phyloP scores from a whole-genome alignment of 2,329 filamentous ascomycete genomes.

The Dryadomyces quercus-mongolicae region DNA sequence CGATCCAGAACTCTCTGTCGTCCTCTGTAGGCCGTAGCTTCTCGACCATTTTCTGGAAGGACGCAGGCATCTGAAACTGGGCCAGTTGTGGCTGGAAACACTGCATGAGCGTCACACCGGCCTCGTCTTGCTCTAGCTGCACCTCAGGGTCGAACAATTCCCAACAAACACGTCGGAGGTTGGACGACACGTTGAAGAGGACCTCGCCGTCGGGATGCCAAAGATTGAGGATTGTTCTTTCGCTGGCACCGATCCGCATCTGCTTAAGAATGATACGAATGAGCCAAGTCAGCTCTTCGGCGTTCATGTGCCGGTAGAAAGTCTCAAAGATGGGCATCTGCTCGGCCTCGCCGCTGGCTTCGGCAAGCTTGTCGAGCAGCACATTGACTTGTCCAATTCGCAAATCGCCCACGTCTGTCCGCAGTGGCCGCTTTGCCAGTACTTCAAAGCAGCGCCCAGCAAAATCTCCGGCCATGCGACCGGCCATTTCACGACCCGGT shows the following conservation, averaged over 20 bases:
- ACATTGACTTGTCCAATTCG: conserved; percentile 83
- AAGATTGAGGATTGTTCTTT: conserved; percentile 74
- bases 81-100: conserved; percentile 95
- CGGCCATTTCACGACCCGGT: conserved; percentile 54
- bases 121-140: conserved; percentile 62
- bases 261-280: conserved; percentile 84
- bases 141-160: conserved; percentile 66
- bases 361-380: conserved; percentile 65
- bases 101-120: conserved; percentile 72
- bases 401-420: conserved; percentile 62
- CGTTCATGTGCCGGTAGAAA: conserved; percentile 86
- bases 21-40: conserved; percentile 53
- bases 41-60: conserved; percentile 66
- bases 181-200: conserved; percentile 84
- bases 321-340: conserved; percentile 69
- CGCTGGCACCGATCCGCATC: conserved; percentile 64
- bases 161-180: conserved; percentile 85
- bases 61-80: conserved; percentile 72
- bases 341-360: conserved; percentile 66
- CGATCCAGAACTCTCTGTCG: conserved; percentile 81
- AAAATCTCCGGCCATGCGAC: conserved; percentile 75
- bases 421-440: conserved; percentile 70
- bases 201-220: conserved; percentile 71
- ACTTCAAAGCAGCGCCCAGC: conserved; percentile 80
- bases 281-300: conserved; percentile 87